phyloP scores from a whole-genome alignment of 768 basidiomycete species.

The Naganishia antarctica region DNA sequence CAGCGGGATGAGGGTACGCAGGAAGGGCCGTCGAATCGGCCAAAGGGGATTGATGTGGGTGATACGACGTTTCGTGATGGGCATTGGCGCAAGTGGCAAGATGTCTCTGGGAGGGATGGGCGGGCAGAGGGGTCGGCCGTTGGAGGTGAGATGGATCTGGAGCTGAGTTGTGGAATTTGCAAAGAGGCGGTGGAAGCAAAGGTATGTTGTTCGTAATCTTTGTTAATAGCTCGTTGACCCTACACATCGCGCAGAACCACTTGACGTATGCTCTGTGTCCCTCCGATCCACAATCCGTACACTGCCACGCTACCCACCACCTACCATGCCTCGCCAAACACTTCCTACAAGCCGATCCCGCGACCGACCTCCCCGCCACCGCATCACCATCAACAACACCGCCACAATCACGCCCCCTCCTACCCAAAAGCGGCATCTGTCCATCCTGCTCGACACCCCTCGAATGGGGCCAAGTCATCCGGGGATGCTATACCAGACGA shows the following conservation, averaged over 20 bases:
- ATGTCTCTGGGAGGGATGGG: not conserved
- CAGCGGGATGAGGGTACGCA: conserved; percentile 27
- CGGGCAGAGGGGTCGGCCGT: too few relatives aligned
- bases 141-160: too few relatives aligned
- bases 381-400: not conserved
- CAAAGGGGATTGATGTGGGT: conserved; percentile 45
- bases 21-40: conserved; percentile 29
- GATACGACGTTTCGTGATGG: conserved; percentile 35
- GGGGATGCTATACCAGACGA: conserved; percentile 43
- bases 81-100: conserved; percentile 39
- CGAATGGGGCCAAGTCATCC: conserved; percentile 49
- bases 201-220: too few relatives aligned
- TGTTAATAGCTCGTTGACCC: too few relatives aligned
- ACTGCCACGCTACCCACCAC: conserved; percentile 36
- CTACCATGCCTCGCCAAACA: conserved; percentile 42
- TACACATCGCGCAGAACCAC: too few relatives aligned
- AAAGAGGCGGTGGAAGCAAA: not conserved
- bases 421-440: conserved; percentile 45
- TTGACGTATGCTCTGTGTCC: conserved; percentile 45
- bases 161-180: conserved; percentile 30
- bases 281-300: not conserved
- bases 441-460: conserved; percentile 36
- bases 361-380: conserved; percentile 1
- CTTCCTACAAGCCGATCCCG: conserved; percentile 31
- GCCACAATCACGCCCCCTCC: conserved; percentile 27